Base-by-base conservation (phyloP, 1,139 yeast genomes). In the Magnusiomyces suaveolens region DNA sequence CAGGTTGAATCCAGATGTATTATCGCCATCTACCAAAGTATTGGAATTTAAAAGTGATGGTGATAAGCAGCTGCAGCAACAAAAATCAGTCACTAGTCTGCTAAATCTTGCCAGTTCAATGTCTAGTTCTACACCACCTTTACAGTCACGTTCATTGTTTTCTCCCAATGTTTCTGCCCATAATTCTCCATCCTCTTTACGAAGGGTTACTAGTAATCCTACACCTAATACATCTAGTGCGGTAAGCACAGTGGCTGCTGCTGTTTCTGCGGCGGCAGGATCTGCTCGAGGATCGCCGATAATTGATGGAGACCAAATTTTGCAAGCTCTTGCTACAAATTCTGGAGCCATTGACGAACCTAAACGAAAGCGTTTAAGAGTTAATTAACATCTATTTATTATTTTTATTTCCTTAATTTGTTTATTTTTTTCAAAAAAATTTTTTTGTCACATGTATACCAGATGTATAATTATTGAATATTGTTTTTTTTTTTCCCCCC, bases 281-380 rank as follows among this genome's bases (percentile, higher is more conserved):
- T 29, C 20, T 8, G 41, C 20, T 43, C 46, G 46, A 43, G 20
- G 16, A 3, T 43, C 46, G 16, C 26, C 46, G 14, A 26, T 3
- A 1, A 44, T 50, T 8, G 32, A 39, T 39, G 56, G 36, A 39
- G 52, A 53, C 1, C 51, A 54, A 14, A 48, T 53, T 32, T 50
- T 50, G 33, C 44, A 50, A 29, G 4, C 50, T 6, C 46, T 47
- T 23, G 48, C 25, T n/a, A n/a, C 38, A 4, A 16, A 20, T 14
- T 21, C 3, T 44, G 29, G 23, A 14, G 36, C 6, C 1, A 33
- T 50, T 2, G 33, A 41, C 24, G 56, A 46, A 33, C 54, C 56
- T 1, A 52, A 54, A n/a, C 52, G 54, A 32, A 54, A 54, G 29
- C 46, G 54, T 32, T 16, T 54, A 12, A 51, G 50, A 25, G 49